Percentiles rank a stretch among this genome's conserved stretches.
These are phyloP conservation scores for Mycena chlorophos DNA, from an alignment of 768 basidiomycete genomes.

Conservation along the genomic window DNA sequence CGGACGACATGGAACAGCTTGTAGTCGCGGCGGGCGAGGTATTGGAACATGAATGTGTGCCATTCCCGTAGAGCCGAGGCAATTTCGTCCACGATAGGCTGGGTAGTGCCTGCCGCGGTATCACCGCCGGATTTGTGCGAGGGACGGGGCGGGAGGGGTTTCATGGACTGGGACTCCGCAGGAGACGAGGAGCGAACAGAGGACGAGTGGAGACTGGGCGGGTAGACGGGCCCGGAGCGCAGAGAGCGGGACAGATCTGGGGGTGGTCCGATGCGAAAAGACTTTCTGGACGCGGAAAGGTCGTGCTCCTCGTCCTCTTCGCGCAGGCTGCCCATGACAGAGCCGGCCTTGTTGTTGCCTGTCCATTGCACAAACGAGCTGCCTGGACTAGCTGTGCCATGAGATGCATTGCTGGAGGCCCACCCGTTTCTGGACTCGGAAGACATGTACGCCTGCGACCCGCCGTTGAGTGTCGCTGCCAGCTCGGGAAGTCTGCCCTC, in stretches of 20 bases:
- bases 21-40: slow-evolving; percentile 88
- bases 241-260: slow-evolving; percentile 75
- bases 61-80: slow-evolving; percentile 95
- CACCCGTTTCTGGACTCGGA: slow-evolving; percentile 16
- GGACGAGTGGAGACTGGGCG: slow-evolving; percentile 61
- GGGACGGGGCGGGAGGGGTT: slow-evolving; percentile 85
- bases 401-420: slow-evolving; percentile 21
- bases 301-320: slow-evolving; percentile 64
- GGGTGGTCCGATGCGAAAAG: slow-evolving; percentile 71
- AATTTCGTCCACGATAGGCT: slow-evolving; percentile 96
- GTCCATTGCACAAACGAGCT: slow-evolving; percentile 50
- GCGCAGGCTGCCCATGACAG: slow-evolving; percentile 56
- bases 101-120: slow-evolving; percentile 75
- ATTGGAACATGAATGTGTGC: slow-evolving; percentile 89
- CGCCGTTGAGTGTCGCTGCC: slow-evolving; percentile 53
- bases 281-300: slow-evolving; percentile 46
- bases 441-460: slow-evolving; percentile 27
- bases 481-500: slow-evolving; percentile 82
- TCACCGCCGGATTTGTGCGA: slow-evolving; percentile 96
- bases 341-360: slow-evolving; percentile 41
- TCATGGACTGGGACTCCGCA: slow-evolving; percentile 60
- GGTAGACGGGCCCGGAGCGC: slow-evolving; percentile 70
- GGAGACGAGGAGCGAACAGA: slow-evolving; percentile 57
- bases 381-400: slow-evolving; percentile 45
- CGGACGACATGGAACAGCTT: slow-evolving; percentile 82